Percentiles rank a stretch among this genome's conserved stretches.
Evolutionary conservation across 495 filamentous ascomycete species (phyloP).

Genomic region (Arthonia radiata): DNA sequence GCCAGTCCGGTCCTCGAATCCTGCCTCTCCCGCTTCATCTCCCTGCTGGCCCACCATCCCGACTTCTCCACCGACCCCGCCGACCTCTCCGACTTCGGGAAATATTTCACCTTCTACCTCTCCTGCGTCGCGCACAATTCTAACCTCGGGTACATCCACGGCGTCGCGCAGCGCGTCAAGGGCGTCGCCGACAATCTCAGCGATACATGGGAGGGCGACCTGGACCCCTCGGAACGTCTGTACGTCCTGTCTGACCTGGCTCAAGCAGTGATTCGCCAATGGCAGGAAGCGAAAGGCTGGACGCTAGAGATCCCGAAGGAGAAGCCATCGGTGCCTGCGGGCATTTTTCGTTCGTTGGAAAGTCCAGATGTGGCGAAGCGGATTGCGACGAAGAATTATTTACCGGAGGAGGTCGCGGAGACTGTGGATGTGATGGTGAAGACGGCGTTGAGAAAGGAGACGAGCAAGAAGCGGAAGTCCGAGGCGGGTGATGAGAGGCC

Average conservation of each 20-base stretch:
- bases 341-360: slow-evolving; percentile 47
- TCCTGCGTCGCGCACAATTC: slow-evolving; percentile 57
- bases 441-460: too few species aligned
- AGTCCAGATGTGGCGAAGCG: slow-evolving; percentile 58
- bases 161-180: slow-evolving; percentile 82
- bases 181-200: slow-evolving; percentile 59
- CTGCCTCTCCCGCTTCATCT: slow-evolving; percentile 63
- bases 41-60: slow-evolving; percentile 79
- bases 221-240: slow-evolving; percentile 23
- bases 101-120: slow-evolving; percentile 78
- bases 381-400: slow-evolving; percentile 59
- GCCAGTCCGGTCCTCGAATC: too few species aligned
- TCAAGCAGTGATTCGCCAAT: slow-evolving; percentile 56
- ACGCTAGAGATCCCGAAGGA: slow-evolving; percentile 51
- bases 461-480: too few species aligned
- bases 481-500: too few species aligned
- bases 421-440: slow-evolving; percentile 31
- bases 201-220: slow-evolving; percentile 16
- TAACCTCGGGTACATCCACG: slow-evolving; percentile 72
- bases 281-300: slow-evolving; percentile 55
- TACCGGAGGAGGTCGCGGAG: slow-evolving; percentile 64
- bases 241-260: slow-evolving; percentile 79
- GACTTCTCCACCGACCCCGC: slow-evolving; percentile 49
- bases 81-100: slow-evolving; percentile 54
- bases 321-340: slow-evolving; percentile 55